phyloP scores from a whole-genome alignment of 768 basidiomycete genomes.

The Trametes sanguinea region DNA sequence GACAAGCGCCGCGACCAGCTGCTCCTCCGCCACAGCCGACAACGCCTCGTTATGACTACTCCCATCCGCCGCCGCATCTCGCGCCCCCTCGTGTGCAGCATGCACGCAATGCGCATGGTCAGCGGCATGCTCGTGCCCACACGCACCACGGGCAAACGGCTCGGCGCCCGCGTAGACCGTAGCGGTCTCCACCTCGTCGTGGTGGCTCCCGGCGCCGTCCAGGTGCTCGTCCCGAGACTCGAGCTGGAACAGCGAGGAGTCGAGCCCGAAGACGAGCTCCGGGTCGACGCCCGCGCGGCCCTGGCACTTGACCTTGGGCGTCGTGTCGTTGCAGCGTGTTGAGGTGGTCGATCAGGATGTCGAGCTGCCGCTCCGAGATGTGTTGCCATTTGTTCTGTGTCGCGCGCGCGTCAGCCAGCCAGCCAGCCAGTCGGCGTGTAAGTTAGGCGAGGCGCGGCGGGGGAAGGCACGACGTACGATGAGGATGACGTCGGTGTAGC shows the following conservation, averaged over 20 bases:
- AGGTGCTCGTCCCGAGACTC: slow-evolving; percentile 17
- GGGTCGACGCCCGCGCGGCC: slow-evolving; percentile 72
- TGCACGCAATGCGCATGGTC: background rate
- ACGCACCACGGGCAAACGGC: background rate
- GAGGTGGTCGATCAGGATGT: slow-evolving; percentile 84
- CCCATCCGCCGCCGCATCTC: no score
- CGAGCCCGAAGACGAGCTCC: slow-evolving; percentile 82
- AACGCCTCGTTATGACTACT: slow-evolving; percentile 17
- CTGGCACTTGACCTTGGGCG: slow-evolving; percentile 78
- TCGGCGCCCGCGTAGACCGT: slow-evolving; percentile 52
- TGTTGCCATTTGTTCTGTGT: slow-evolving; percentile 89
- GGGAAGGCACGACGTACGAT: slow-evolving; percentile 51
- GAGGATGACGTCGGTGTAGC: slow-evolving; percentile 89
- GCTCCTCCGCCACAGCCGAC: slow-evolving; percentile 37
- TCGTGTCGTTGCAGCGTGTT: slow-evolving; percentile 87
- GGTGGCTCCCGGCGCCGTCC: slow-evolving; percentile 42
- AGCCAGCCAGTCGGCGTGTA: background rate
- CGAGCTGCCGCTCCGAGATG: slow-evolving; percentile 74
- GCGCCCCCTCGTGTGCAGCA: background rate
- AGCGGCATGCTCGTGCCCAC: background rate
- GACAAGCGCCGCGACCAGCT: slow-evolving; percentile 51
- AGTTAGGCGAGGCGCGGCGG: background rate
- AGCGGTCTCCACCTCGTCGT: slow-evolving; percentile 85
- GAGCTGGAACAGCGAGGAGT: slow-evolving; percentile 70
- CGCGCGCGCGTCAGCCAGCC: background rate